Evolutionary conservation across 1,284 basidiomycete species (phyloP).

Genomic region (Melampsora americana): DNA sequence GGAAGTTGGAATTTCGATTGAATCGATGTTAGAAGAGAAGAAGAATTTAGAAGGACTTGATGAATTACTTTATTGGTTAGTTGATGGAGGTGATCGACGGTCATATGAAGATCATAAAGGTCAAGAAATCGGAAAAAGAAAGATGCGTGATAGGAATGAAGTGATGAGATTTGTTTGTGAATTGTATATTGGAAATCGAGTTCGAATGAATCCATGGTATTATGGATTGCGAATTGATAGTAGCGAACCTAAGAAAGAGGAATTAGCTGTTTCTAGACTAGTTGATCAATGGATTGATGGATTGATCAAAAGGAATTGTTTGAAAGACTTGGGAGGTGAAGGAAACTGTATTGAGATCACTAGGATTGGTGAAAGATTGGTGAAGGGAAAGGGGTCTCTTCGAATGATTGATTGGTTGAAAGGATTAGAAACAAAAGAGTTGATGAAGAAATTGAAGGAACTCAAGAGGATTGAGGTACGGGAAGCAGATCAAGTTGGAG

Average conservation of each 20-base stretch:
- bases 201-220: slow-evolving; percentile 28
- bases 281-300: slow-evolving; percentile 26
- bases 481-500: no score
- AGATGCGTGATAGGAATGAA: slow-evolving; percentile 9
- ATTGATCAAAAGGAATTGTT: slow-evolving; percentile 28
- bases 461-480: no score
- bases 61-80: background rate
- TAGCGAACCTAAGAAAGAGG: background rate
- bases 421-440: background rate
- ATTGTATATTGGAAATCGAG: slow-evolving; percentile 14
- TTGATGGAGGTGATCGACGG: background rate
- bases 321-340: slow-evolving; percentile 25
- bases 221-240: slow-evolving; percentile 23
- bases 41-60: background rate
- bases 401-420: slow-evolving; percentile 7
- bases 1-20: slow-evolving; percentile 49
- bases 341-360: slow-evolving; percentile 17
- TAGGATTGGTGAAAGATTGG: slow-evolving; percentile 10
- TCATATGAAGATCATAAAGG: background rate
- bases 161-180: slow-evolving; percentile 23
- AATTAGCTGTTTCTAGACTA: slow-evolving; percentile 20
- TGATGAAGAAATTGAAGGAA: no score
- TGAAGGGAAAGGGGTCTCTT: background rate
- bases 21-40: slow-evolving; percentile 47
- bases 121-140: background rate